A percentile compares a stretch with the other conserved stretches of the same genome.
These are phyloP conservation scores for Botrytis byssoidea DNA, from an alignment of 2,329 filamentous ascomycete species.

Conservation along the genomic window DNA sequence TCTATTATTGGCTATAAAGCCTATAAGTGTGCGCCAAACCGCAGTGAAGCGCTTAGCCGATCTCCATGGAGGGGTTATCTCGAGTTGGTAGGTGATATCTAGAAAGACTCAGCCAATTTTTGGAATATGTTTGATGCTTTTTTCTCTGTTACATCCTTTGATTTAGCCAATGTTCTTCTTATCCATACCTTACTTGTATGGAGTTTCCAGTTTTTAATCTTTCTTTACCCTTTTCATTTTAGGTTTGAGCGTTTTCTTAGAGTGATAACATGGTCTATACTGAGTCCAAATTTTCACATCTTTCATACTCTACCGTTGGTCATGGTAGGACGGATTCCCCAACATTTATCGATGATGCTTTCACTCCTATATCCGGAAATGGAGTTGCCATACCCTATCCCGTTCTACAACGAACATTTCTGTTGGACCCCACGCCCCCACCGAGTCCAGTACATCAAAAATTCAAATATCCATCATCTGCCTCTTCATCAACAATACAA, in stretches of 20 bases:
- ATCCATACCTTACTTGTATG: neutral
- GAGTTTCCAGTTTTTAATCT: neutral
- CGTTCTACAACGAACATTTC: constrained; percentile 8
- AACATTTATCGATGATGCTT: constrained; percentile 6
- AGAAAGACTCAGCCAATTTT: constrained; percentile 11
- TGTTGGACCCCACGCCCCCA: constrained; percentile 16
- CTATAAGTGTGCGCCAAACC: constrained; percentile 2
- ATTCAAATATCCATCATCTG: constrained; percentile 4
- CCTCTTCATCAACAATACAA: neutral
- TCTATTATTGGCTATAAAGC: constrained; percentile 14
- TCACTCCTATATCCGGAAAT: constrained; percentile 5
- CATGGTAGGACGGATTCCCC: constrained; percentile 8
- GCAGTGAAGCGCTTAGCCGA: constrained; percentile 13
- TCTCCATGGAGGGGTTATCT: constrained; percentile 8
- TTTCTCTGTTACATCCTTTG: neutral
- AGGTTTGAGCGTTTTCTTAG: neutral
- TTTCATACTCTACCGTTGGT: constrained; percentile 13
- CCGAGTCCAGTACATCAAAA: constrained; percentile 2
- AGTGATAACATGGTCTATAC: constrained; percentile 16
- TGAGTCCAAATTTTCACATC: neutral
- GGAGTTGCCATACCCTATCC: constrained; percentile 12
- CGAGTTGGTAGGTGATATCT: constrained; percentile 5
- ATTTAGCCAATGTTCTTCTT: neutral
- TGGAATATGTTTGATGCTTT: neutral
- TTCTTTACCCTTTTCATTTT: neutral